Evolutionary conservation across 306 rosid genomes (phyloP), one percentile per base, ranked within the genome.

Genomic region (Cicer yamashitae): DNA sequence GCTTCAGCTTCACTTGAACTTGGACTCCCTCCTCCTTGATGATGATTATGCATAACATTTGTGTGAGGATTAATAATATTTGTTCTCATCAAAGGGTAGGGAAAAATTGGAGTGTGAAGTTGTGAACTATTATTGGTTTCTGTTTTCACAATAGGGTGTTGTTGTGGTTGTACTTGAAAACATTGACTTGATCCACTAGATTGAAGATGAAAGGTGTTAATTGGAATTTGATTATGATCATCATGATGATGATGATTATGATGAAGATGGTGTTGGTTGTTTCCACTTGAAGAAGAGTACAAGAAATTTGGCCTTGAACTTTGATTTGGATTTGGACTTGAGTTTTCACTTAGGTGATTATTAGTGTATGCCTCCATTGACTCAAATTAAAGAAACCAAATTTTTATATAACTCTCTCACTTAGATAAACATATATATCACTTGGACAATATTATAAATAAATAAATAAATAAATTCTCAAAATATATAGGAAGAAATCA

Each of bases 281-380:
- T 65, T 65, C 70, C 70, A 65, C 25, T 39, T n/a, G 37, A 39
- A 6, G 89, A 82, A 0, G 89, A 79, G 78, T 90, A 89, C 87
- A 91, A 77, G 89, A 91, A 94, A 85, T 88, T 94, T 52, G 89
- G 91, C 85, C 93, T 76, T 45, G 84, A 18, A 62, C 63, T 84
- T 1, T 85, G 66, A 48, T 75, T 84, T 2, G 84, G 64, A 81
- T 68, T 81, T 1, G 84, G 73, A 83, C 71, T 77, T 46, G 84
- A 30, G 34, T 30, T 30, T 30, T 30, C 34, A 30, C 34, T 30
- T 30, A 30, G 30, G 30, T 30, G 89, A 75, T 76, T 84, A 79
- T 82, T 81, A 48, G 38, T 56, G 65, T 90, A 88, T 62, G 80
- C 91, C 78, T 94, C 97, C 97, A 87, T 88, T 43, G 66, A 41